Conservation (phyloP, 1,284 basidiomycete species). For the Athelia psychrophila region DNA sequence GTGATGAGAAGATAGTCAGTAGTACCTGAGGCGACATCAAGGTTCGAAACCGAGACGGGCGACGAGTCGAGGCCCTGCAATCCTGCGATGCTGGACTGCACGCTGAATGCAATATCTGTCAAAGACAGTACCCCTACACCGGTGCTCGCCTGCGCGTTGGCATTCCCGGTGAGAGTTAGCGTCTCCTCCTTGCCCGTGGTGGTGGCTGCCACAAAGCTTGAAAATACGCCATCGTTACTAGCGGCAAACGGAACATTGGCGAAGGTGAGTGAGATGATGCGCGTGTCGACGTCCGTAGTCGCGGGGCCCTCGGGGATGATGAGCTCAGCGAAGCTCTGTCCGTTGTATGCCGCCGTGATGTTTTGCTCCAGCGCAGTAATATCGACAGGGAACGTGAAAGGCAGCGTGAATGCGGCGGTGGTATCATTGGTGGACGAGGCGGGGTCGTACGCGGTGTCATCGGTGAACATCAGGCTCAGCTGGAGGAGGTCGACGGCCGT, state of each 20-base stretch:
- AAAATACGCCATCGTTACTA: slow-evolving; percentile 44
- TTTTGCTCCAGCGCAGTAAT: slow-evolving; percentile 64
- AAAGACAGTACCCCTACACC: slow-evolving; percentile 70
- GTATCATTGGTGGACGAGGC: slow-evolving; percentile 59
- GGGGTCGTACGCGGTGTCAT: slow-evolving; percentile 54
- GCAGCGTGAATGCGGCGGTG: slow-evolving; percentile 62
- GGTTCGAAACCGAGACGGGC: slow-evolving; percentile 34
- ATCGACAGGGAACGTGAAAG: slow-evolving; percentile 72
- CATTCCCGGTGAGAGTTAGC: slow-evolving; percentile 58
- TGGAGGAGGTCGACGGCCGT: slow-evolving; percentile 64
- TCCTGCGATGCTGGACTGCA: slow-evolving; percentile 42
- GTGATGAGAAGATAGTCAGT: too few species aligned
- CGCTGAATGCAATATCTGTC: slow-evolving; percentile 62
- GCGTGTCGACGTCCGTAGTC: slow-evolving; percentile 61
- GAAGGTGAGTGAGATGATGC: slow-evolving; percentile 66
- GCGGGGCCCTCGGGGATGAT: slow-evolving; percentile 59
- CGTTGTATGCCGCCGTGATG: slow-evolving; percentile 55
- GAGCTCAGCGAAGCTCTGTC: slow-evolving; percentile 59
- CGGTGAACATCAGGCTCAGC: slow-evolving; percentile 61
- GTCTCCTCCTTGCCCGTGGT: slow-evolving; percentile 51
- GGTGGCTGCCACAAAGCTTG: slow-evolving; percentile 65
- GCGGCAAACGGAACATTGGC: slow-evolving; percentile 54
- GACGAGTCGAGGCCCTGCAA: not conserved
- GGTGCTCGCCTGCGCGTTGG: slow-evolving; percentile 60
- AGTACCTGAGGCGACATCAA: slow-evolving; percentile 53